phyloP scores from a whole-genome alignment of 495 filamentous ascomycete species.

The Xylaria cubensis region DNA sequence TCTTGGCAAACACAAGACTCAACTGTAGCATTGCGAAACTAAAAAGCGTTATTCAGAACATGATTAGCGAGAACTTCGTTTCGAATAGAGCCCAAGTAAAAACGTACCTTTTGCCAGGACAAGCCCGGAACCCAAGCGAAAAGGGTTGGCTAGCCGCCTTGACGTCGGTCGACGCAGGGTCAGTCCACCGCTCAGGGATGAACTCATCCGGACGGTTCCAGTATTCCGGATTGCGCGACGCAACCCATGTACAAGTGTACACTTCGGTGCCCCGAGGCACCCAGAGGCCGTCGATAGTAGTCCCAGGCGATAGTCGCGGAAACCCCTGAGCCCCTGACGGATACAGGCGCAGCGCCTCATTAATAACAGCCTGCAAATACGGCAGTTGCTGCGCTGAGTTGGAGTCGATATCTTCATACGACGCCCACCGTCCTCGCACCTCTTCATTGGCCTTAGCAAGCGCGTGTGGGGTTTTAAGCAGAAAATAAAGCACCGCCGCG shows the following conservation, averaged over 20 bases:
- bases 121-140: constrained; percentile 24
- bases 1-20: constrained; percentile 40
- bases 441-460: constrained; percentile 20
- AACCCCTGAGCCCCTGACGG: constrained; percentile 30
- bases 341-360: constrained; percentile 46
- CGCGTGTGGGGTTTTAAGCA: constrained; percentile 23
- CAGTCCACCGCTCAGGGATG: constrained; percentile 37
- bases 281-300: constrained; percentile 32
- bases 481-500: constrained; percentile 31
- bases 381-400: constrained; percentile 31
- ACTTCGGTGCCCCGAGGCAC: constrained; percentile 39
- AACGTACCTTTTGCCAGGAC: too few species aligned
- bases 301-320: constrained; percentile 32
- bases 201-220: constrained; percentile 35
- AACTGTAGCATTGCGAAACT: constrained; percentile 9
- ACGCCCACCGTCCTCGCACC: constrained; percentile 24
- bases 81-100: too few species aligned
- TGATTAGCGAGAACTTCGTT: too few species aligned
- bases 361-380: constrained; percentile 46
- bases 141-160: constrained; percentile 41
- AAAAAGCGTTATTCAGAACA: too few species aligned
- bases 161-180: constrained; percentile 35
- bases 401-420: constrained; percentile 28
- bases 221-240: constrained; percentile 34
- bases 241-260: constrained; percentile 40